Percentiles rank a stretch among this genome's conserved stretches.
Conservation (phyloP, 1,139 yeast genomes). For the Saccharomyces hybrid region DNA sequence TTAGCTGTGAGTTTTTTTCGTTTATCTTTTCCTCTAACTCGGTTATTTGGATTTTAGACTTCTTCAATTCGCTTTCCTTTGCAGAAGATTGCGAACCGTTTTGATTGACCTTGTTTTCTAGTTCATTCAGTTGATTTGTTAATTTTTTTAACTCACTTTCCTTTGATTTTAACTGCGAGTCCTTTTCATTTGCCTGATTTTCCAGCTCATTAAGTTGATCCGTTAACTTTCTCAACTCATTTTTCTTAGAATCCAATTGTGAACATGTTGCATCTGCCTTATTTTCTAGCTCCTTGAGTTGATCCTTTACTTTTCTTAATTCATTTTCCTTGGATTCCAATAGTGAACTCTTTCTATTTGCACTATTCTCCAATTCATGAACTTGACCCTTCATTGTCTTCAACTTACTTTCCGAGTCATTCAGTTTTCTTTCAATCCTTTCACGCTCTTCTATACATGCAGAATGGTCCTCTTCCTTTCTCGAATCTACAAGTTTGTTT, state of each 20-base stretch:
- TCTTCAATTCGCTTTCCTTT: conserved; percentile 4
- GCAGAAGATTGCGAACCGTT: conserved; percentile 10
- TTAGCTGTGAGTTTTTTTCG: not conserved
- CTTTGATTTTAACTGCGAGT: conserved; percentile 7
- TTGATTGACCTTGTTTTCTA: conserved; percentile 14
- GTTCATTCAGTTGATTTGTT: conserved; percentile 2
- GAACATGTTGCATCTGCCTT: conserved; percentile 12
- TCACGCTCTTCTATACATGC: conserved; percentile 24
- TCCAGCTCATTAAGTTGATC: conserved; percentile 31
- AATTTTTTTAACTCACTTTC: conserved; percentile 6
- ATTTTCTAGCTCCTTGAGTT: conserved; percentile 5
- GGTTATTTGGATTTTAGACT: conserved; percentile 13
- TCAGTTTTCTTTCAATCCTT: conserved; percentile 7
- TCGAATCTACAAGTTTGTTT: not conserved
- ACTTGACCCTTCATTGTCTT: not conserved
- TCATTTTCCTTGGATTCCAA: not conserved
- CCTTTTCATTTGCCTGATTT: conserved; percentile 2
- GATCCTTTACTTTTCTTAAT: not conserved
- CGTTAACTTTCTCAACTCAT: conserved; percentile 7
- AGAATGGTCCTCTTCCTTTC: conserved; percentile 10
- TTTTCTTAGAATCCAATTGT: conserved; percentile 11
- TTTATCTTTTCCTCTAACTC: not conserved
- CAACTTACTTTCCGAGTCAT: not conserved
- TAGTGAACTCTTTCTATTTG: not conserved
- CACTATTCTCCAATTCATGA: conserved; percentile 3